These are phyloP conservation scores for Thermomucor indicae-seudaticae DNA, from an alignment of 371 early-diverging fungal genomes.

Conservation along the genomic window DNA sequence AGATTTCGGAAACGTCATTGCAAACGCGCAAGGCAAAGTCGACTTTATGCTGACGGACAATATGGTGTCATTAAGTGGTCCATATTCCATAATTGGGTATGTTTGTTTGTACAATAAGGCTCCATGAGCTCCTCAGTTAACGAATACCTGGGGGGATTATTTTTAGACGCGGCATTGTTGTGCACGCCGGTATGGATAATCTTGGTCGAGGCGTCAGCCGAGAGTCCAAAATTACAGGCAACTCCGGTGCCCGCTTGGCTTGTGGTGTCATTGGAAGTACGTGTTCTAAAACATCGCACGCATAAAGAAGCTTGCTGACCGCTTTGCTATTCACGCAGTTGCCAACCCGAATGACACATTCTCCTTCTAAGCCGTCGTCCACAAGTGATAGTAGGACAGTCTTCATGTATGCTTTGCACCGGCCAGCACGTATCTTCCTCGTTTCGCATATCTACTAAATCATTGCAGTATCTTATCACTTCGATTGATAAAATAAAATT, in stretches of 20 bases:
- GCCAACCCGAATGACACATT: background rate
- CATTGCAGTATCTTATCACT: too few species aligned
- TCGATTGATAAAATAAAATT: too few species aligned
- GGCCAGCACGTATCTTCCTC: too few species aligned
- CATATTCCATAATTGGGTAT: slow-evolving; percentile 69
- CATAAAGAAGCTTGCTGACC: background rate
- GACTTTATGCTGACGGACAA: slow-evolving; percentile 48
- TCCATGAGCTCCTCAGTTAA: background rate
- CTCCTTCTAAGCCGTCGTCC: background rate
- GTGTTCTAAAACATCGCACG: slow-evolving; percentile 1
- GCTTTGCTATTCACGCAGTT: background rate
- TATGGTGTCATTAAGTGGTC: slow-evolving; percentile 66
- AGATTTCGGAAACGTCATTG: slow-evolving; percentile 81
- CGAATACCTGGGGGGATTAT: background rate
- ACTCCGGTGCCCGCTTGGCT: slow-evolving; percentile 78
- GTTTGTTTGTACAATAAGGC: background rate
- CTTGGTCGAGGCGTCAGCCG: slow-evolving; percentile 74
- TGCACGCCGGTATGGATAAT: slow-evolving; percentile 80
- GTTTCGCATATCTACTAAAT: too few species aligned
- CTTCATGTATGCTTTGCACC: too few species aligned
- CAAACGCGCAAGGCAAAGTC: slow-evolving; percentile 49
- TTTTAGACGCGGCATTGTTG: slow-evolving; percentile 78
- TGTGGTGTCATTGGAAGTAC: slow-evolving; percentile 84
- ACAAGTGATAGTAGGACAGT: too few species aligned
- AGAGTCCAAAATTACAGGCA: slow-evolving; percentile 71